These are phyloP conservation scores for Bisporella sp. DNA, from an alignment of 2,329 filamentous ascomycete species.

Conservation along the genomic window DNA sequence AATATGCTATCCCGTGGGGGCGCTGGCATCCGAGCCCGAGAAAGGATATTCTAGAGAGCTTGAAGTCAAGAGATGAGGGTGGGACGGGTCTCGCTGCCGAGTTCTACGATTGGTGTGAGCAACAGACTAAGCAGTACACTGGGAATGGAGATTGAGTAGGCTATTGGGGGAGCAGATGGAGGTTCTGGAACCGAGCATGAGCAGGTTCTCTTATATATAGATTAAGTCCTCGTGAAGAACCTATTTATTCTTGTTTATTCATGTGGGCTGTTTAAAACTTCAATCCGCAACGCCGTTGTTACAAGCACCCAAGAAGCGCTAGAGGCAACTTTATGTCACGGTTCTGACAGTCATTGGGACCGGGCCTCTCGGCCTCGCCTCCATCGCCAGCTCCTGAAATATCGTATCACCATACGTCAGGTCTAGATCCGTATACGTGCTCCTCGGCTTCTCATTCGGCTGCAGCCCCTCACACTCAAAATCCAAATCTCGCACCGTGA, in stretches of 20 bases:
- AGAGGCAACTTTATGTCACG: too few species aligned
- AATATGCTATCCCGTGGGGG: conserved; percentile 20
- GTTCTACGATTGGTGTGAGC: conserved; percentile 20
- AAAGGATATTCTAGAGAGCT: conserved; percentile 11
- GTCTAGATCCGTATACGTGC: neutral
- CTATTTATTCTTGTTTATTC: too few species aligned
- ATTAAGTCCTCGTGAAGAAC: too few species aligned
- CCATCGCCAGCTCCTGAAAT: neutral
- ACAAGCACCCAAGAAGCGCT: too few species aligned
- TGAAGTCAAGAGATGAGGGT: conserved; percentile 14
- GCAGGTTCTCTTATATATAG: too few species aligned
- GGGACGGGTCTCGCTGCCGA: conserved; percentile 15
- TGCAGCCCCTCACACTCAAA: conserved; percentile 5
- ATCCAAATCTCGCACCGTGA: conserved; percentile 30
- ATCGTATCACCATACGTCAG: neutral
- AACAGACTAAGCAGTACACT: conserved; percentile 4
- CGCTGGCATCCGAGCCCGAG: conserved; percentile 32
- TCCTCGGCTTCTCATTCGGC: neutral
- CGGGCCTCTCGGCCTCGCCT: neutral
- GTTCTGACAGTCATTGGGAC: neutral
- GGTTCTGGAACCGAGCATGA: too few species aligned
- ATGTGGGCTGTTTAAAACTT: too few species aligned
- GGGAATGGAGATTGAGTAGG: neutral
- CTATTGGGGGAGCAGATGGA: too few species aligned
- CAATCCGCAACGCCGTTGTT: too few species aligned